Evolutionary conservation across 164 flowering plant species (phyloP), one percentile per base, ranked within the genome.

Genomic region (Macadamia tetraphylla): DNA sequence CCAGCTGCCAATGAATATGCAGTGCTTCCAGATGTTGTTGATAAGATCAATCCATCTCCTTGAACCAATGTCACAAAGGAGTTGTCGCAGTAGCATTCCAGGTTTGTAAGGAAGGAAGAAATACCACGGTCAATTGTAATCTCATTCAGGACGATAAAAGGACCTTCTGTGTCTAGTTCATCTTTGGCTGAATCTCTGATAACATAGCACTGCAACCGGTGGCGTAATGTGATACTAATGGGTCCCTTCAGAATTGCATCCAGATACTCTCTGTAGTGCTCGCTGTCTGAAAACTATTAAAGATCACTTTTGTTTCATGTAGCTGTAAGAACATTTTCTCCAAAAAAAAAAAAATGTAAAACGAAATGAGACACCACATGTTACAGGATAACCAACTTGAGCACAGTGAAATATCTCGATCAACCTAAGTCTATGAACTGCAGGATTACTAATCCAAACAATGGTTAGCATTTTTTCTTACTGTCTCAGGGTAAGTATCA

Each of bases 1-100:
- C 99, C 99, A 71, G 98, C 99, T 18, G 99, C 99, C 68, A 94
- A 76, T 4, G 99, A 94, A 80, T 94, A 94, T 63, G 99, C 99
- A 18, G 99, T 94, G 78, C 99, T 94, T 63, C 99, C 99, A 29
- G 99, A 92, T 66, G 99, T 92, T 46, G 97, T 94, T 42, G 99
- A 92, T 66, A 94, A 64, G 46, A 94, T 92, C 67, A 94, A 77
- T 14, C 99, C 99, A 79, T 94, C 99, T 48, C 99, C 99, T 87
- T 94, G 99, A 15, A 94, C 99, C 46, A 82, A 76, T 10, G 99
- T 94, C 51, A 94, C 92, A 68, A 94, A 94, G 29, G 89, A 81
- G 75, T 83, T 71, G 79, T 92, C 99, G 63, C 98, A 90, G 68
- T 89, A 94, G 88, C 99, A 94, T 74, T 94, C 98, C 76, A 94